Evolutionary conservation across 306 rosid species (phyloP).

Genomic region (Lablab purpureus): DNA sequence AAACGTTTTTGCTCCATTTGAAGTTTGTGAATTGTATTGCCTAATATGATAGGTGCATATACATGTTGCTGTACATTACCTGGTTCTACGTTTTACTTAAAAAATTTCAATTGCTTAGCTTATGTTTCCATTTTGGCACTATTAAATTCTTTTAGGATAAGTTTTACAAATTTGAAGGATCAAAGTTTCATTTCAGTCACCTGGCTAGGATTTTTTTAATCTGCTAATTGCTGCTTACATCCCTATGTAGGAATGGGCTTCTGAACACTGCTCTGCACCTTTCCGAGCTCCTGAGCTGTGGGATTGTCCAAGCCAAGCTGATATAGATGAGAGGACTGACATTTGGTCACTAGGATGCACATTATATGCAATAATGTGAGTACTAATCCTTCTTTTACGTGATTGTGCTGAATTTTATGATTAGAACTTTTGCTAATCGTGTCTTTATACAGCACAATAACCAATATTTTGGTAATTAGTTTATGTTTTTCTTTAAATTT

Average conservation of each 20-base stretch:
- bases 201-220: conserved; percentile 40
- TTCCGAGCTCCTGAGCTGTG: conserved; percentile 98
- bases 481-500: neutral
- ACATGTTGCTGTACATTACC: conserved; percentile 13
- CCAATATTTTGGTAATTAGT: neutral
- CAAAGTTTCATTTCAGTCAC: conserved; percentile 37
- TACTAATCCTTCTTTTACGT: conserved; percentile 33
- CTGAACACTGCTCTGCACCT: conserved; percentile 98
- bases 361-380: conserved; percentile 96
- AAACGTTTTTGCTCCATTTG: conserved; percentile 32
- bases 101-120: conserved; percentile 24
- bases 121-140: conserved; percentile 24
- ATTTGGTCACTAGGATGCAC: conserved; percentile 99
- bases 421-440: neutral
- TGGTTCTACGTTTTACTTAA: neutral
- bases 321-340: conserved; percentile 96
- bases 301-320: conserved; percentile 94
- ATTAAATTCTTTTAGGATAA: conserved; percentile 9
- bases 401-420: conserved; percentile 27
- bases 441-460: conserved; percentile 25
- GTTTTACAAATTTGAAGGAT: conserved; percentile 38
- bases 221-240: conserved; percentile 40
- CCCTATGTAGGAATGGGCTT: conserved; percentile 90
- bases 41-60: conserved; percentile 16
- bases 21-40: conserved; percentile 25